Conservation (phyloP, 2,329 filamentous ascomycete genomes). For the Colletotrichum sp. region DNA sequence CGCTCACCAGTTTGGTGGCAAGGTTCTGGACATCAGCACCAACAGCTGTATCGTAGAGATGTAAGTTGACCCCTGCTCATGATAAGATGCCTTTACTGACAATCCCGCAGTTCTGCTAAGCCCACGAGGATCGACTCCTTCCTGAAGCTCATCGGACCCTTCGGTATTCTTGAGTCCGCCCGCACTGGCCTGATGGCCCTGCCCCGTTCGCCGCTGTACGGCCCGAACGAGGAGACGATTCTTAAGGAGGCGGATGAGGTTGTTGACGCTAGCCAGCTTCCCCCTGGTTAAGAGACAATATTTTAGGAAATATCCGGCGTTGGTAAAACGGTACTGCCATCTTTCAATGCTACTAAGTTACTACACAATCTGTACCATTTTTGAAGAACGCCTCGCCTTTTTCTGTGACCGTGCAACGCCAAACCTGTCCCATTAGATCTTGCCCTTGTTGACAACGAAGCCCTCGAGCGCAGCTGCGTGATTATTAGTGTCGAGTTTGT, state of each 20-base stretch:
- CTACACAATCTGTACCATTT: constrained; percentile 21
- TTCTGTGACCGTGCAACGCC: constrained; percentile 12
- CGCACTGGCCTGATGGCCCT: constrained; percentile 97
- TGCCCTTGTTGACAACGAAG: constrained; percentile 94
- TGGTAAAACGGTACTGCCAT: constrained; percentile 22
- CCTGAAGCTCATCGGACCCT: constrained; percentile 92
- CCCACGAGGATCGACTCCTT: constrained; percentile 94
- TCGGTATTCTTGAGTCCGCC: constrained; percentile 95
- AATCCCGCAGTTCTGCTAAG: constrained; percentile 76
- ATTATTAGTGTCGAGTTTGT: not conserved
- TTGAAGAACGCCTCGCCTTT: constrained; percentile 14
- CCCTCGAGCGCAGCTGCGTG: constrained; percentile 75
- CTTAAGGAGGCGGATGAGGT: constrained; percentile 91
- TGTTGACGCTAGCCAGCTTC: constrained; percentile 92
- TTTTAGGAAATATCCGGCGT: constrained; percentile 22
- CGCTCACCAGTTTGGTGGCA: constrained; percentile 96
- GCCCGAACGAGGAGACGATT: constrained; percentile 70
- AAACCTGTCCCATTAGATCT: constrained; percentile 52
- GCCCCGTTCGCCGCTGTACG: constrained; percentile 87
- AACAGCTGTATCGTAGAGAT: constrained; percentile 98
- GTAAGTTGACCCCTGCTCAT: constrained; percentile 58
- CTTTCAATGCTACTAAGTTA: constrained; percentile 21
- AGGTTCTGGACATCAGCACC: constrained; percentile 96
- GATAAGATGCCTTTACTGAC: constrained; percentile 26
- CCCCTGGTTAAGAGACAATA: constrained; percentile 72